Evolutionary conservation across 2,329 filamentous ascomycete species (phyloP).

Genomic region (Dryadomyces quercus-mongolicae): DNA sequence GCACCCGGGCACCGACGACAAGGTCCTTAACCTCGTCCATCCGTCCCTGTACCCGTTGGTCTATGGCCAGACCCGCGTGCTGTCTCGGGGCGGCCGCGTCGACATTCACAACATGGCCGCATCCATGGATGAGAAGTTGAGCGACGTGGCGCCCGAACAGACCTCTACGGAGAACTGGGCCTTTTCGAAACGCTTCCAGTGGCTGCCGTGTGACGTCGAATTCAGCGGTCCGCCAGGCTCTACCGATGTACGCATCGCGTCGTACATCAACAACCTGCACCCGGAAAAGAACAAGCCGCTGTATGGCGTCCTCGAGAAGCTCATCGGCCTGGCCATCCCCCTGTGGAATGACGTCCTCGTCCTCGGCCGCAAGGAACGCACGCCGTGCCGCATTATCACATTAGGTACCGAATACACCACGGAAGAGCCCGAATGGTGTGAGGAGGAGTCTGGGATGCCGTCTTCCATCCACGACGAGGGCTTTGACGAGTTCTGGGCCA

Average conservation of each 20-base stretch:
- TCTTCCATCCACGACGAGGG: background rate
- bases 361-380: background rate
- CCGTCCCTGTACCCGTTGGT: slow-evolving; percentile 45
- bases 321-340: slow-evolving; percentile 23
- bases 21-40: slow-evolving; percentile 40
- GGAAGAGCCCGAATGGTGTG: background rate
- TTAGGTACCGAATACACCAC: background rate
- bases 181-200: slow-evolving; percentile 18
- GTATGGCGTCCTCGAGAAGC: slow-evolving; percentile 22
- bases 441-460: background rate
- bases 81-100: slow-evolving; percentile 22
- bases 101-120: slow-evolving; percentile 12
- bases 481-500: background rate
- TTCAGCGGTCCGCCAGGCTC: slow-evolving; percentile 13
- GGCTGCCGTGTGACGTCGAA: slow-evolving; percentile 24
- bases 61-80: slow-evolving; percentile 20
- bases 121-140: background rate
- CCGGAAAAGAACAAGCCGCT: slow-evolving; percentile 18
- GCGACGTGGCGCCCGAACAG: too few species aligned
- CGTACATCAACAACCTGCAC: slow-evolving; percentile 33
- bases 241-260: slow-evolving; percentile 14
- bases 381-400: background rate
- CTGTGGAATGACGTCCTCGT: slow-evolving; percentile 24
- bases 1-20: slow-evolving; percentile 5
- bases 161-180: background rate